Base-by-base conservation (phyloP, 2,329 filamentous ascomycete genomes). In the Didymella arachidicola region DNA sequence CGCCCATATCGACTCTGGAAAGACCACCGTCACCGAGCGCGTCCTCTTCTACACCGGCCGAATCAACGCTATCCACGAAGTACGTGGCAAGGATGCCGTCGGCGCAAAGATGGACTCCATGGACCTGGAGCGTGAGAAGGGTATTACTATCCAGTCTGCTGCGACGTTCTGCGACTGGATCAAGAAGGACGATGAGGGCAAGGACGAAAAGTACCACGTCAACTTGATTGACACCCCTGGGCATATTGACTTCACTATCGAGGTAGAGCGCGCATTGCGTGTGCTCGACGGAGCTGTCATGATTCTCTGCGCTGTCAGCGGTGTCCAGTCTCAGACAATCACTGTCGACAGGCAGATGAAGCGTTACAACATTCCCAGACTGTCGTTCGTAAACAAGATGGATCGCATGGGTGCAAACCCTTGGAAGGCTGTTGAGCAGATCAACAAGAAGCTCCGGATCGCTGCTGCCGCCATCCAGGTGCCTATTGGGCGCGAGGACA, bases 51-150 rank as follows among this genome's bases (percentile, higher is more conserved):
- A 99, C 79, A 98, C 95, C 54, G 95, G 95, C 66, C 90, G 95
- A 75, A 97, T 97, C 80, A 96, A 96, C 77, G 86, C 92, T 30
- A 98, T 99, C 72, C 95, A 99, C 82, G 95, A 99, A 80, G 95
- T 99, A 42, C 87, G 95, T 73, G 93, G 93, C 59, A 93, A 94
- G 75, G 95, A 99, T 84, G 87, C 91, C 34, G 93, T 97, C 39
- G 95, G 95, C 65, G 95, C 95, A 61, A 99, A 99, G 83, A 99
- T 99, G 95, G 95, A 99, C 82, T 97, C 93, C 26, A 99, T 99
- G 95, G 95, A 99, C 70, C 84, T 99, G 68, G 95, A 99, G 81
- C 86, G 95, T 79, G 95, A 98, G 79, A 97, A 97, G 83, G 95
- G 95, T 72, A 99, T 99, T 77, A 99, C 95, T 57, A 99, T 99